These are phyloP conservation scores for Litsea cubeba DNA, from an alignment of 164 flowering plant genomes.

Conservation along the genomic window DNA sequence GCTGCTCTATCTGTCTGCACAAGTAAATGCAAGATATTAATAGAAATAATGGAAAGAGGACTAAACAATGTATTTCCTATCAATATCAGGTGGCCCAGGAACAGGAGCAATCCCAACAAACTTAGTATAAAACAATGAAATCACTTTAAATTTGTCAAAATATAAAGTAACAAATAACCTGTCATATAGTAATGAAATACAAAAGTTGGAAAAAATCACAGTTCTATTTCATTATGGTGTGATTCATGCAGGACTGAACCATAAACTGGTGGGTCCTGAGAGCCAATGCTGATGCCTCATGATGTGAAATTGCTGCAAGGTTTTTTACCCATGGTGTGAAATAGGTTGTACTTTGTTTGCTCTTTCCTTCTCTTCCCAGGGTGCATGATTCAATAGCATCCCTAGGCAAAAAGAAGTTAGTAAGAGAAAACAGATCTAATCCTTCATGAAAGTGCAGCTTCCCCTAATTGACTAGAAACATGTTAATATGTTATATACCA, in stretches of 20 bases:
- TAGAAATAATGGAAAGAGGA: neutral
- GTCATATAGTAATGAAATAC: neutral
- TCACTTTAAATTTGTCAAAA: neutral
- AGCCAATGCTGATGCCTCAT: neutral
- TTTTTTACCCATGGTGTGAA: neutral
- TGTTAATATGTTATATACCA: too few relatives aligned
- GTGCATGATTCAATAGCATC: neutral
- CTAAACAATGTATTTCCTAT: neutral
- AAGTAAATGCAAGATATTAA: slow-evolving; percentile 2
- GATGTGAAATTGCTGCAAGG: neutral
- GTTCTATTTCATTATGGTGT: too few relatives aligned
- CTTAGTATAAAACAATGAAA: neutral
- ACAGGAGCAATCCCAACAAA: neutral
- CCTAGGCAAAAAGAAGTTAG: neutral
- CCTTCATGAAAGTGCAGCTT: neutral
- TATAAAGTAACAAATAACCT: neutral
- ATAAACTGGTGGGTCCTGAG: neutral
- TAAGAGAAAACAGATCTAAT: neutral
- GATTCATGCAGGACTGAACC: too few relatives aligned
- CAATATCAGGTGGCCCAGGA: slow-evolving; percentile 1
- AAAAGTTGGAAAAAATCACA: neutral
- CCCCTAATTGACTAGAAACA: neutral
- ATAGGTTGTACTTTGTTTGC: neutral
- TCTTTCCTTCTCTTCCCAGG: neutral
- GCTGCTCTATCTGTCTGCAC: slow-evolving; percentile 44